phyloP scores from a whole-genome alignment of 2,329 filamentous ascomycete genomes.

The Clarireedia monteithiana region DNA sequence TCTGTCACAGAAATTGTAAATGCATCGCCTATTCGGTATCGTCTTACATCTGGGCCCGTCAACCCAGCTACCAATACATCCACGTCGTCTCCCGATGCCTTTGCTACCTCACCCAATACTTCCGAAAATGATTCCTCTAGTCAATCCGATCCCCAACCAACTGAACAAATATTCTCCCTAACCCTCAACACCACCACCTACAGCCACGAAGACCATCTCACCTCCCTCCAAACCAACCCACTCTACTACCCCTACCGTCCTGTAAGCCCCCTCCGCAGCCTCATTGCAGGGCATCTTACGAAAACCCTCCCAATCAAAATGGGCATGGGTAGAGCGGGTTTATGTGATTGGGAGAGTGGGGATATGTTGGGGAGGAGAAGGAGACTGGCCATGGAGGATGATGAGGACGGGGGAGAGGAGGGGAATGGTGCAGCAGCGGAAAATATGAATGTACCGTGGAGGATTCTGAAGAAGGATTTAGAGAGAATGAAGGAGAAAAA shows the following conservation, averaged over 20 bases:
- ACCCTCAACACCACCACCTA: slow-evolving; percentile 10
- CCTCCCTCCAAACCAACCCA: slow-evolving; percentile 17
- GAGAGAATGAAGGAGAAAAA: background rate
- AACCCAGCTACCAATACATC: slow-evolving; percentile 1
- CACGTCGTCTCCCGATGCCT: background rate
- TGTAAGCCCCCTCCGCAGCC: slow-evolving; percentile 10
- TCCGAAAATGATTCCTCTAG: background rate
- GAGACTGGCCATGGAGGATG: background rate
- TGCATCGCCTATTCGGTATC: slow-evolving; percentile 25
- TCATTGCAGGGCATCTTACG: slow-evolving; percentile 18
- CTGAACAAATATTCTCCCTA: slow-evolving; percentile 15
- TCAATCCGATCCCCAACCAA: background rate
- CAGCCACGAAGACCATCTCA: slow-evolving; percentile 13
- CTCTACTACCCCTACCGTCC: slow-evolving; percentile 25
- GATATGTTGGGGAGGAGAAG: background rate
- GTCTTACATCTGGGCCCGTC: slow-evolving; percentile 13
- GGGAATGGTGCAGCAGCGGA: background rate
- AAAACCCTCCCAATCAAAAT: slow-evolving; percentile 11
- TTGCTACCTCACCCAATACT: background rate
- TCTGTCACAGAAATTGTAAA: slow-evolving; percentile 18
- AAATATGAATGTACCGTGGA: slow-evolving; percentile 10
- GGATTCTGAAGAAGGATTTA: slow-evolving; percentile 8
- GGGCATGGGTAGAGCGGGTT: slow-evolving; percentile 16
- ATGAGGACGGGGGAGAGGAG: background rate
- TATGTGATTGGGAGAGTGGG: slow-evolving; percentile 28